Evolutionary conservation across 164 flowering plant genomes (phyloP), one percentile per base, ranked within the genome.

Genomic region (Piper longum): DNA sequence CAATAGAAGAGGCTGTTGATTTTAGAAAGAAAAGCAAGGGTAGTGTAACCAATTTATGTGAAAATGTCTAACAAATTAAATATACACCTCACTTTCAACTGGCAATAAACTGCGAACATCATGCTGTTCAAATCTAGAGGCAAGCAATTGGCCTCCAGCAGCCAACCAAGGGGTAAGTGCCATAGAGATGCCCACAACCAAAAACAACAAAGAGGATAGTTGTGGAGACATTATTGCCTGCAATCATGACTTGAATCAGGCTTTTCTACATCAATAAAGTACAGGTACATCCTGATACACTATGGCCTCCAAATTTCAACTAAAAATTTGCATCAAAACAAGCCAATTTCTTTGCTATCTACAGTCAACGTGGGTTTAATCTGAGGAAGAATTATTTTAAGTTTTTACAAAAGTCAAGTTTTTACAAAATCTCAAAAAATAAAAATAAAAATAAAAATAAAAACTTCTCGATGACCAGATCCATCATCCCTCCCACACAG

Each of bases 151-250:
- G 54, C 99, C 99, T 67, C 96, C 99, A 80, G 95, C 98, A 66
- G 99, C 99, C 71, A 95, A 77, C 80, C 81, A 95, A 66, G 99
- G 99, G 16, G 99, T 95, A 51, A 95, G 69, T 56, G 99, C 99
- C 99, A 95, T 95, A 44, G 99, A 91, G 61, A 95, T 79, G n/a
- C 99, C 99, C 69, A 95, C 99, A 71, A 95, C 92, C 71, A 95
- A 93, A 80, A 95, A 95, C 65, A 95, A 74, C 79, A 95, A 77
- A 65, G 99, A 95, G 59, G 99, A 95, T 45, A 89, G 73, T 74
- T 91, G 96, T 48, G 96, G 54, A 72, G 99, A 80, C 93, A 95
- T 87, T 72, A 95, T 95, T 66, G 91, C 99, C 99, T 95, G 82
- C 65, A 75, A 65, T 62, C 19, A 48, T 2, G 12, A 48, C 11